Percentiles rank a stretch among this genome's conserved stretches.
Evolutionary conservation across 192 early-diverging fungal species (phyloP).

Genomic region (Globomyces pollinis-pini): DNA sequence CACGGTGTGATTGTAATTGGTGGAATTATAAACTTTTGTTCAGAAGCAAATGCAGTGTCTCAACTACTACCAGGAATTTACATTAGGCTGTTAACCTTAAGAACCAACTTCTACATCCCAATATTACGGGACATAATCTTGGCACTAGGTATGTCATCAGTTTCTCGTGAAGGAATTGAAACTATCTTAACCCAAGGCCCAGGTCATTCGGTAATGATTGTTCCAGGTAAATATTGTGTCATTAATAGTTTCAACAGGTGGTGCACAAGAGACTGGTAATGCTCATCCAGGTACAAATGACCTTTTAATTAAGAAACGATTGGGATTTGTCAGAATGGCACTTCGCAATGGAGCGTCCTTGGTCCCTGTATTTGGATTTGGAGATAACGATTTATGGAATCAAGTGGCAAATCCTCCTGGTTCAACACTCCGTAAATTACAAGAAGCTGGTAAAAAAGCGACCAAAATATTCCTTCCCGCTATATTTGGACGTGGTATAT

Average conservation of each 20-base stretch:
- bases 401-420: conserved; percentile 63
- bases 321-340: conserved; percentile 76
- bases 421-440: conserved; percentile 56
- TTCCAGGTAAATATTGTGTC: too few relatives aligned
- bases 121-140: conserved; percentile 13
- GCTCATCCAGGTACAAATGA: conserved; percentile 29
- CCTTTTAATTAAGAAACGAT: conserved; percentile 23
- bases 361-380: conserved; percentile 78
- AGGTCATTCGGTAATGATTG: conserved; percentile 14
- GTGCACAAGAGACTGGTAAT: conserved; percentile 19
- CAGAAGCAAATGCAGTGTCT: conserved; percentile 15
- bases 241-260: too few relatives aligned
- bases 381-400: conserved; percentile 71
- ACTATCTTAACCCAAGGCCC: conserved; percentile 14
- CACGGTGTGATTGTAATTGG: conserved; percentile 36
- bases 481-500: conserved; percentile 79
- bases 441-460: conserved; percentile 19
- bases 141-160: conserved; percentile 11
- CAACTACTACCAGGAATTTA: conserved; percentile 14
- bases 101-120: conserved; percentile 12
- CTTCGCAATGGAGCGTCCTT: conserved; percentile 68
- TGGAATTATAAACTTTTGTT: neutral
- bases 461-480: conserved; percentile 18
- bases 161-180: neutral
- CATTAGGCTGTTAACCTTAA: conserved; percentile 3